phyloP scores from a whole-genome alignment of 2,329 filamentous ascomycete species.

The Colletotrichum tabaci region DNA sequence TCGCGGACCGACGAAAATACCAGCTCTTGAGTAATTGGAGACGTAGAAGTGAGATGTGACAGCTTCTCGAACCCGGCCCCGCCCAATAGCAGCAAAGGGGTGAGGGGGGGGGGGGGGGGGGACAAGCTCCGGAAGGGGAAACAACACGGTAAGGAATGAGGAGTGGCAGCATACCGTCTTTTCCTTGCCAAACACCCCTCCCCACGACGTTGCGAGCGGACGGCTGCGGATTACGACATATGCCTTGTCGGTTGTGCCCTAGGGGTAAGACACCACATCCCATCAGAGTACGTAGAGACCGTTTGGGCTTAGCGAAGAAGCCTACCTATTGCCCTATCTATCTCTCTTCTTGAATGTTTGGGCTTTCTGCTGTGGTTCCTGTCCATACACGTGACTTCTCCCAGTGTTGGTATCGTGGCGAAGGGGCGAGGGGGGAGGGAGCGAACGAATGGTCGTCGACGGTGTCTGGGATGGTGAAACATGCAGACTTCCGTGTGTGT shows the following conservation, averaged over 20 bases:
- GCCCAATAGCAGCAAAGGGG: neutral
- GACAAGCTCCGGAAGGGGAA: neutral
- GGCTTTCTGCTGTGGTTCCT: neutral
- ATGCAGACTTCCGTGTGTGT: conserved; percentile 20
- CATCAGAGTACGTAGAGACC: neutral
- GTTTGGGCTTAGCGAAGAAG: conserved; percentile 9
- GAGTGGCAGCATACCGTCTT: neutral
- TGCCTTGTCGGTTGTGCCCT: neutral
- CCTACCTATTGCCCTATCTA: neutral
- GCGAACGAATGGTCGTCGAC: conserved; percentile 11
- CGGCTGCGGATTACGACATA: neutral
- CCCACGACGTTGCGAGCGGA: neutral
- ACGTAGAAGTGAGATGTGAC: conserved; percentile 28
- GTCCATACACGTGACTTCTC: neutral
- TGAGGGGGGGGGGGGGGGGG: too few relatives aligned
- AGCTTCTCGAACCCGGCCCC: neutral
- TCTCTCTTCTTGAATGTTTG: conserved; percentile 1
- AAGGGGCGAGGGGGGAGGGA: conserved; percentile 1
- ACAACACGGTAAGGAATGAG: conserved; percentile 1
- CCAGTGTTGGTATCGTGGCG: neutral
- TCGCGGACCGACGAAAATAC: neutral
- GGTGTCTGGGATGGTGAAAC: conserved; percentile 17
- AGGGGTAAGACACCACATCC: conserved; percentile 5
- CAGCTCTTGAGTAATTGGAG: neutral
- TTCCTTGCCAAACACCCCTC: neutral